Percentiles rank a stretch among this genome's conserved stretches.
Evolutionary conservation across 495 filamentous ascomycete species (phyloP).

Genomic region (Filosporella fistucella): DNA sequence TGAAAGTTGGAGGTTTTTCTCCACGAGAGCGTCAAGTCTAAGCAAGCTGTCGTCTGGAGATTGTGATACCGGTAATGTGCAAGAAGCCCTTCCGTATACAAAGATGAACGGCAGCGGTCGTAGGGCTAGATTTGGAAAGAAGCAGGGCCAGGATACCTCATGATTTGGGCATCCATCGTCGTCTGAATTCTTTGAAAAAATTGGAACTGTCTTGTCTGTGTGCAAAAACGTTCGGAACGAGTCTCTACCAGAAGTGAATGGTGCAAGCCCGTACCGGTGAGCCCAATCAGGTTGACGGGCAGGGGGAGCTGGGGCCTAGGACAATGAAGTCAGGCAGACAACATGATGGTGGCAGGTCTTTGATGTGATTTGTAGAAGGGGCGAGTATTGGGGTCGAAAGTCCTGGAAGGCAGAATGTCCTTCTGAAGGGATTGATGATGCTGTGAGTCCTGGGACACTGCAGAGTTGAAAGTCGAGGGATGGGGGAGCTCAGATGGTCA

Average conservation of each 20-base stretch:
- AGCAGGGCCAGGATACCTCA: constrained; percentile 18
- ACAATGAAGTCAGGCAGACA: constrained; percentile 17
- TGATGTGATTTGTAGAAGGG: background rate
- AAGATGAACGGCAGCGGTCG: constrained; percentile 14
- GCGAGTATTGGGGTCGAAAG: background rate
- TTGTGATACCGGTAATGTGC: constrained; percentile 7
- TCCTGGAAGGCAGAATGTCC: background rate
- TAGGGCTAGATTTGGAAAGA: constrained; percentile 19
- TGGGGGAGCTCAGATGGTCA: constrained; percentile 17
- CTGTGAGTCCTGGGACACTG: constrained; percentile 1
- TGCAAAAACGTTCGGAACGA: background rate
- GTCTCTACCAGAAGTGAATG: constrained; percentile 2
- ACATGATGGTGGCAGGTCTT: constrained; percentile 8
- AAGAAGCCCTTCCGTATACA: constrained; percentile 6
- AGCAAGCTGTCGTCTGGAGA: constrained; percentile 7
- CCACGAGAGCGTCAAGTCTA: constrained; percentile 1
- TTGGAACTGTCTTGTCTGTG: constrained; percentile 6
- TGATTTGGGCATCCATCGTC: constrained; percentile 26
- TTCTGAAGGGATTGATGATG: constrained; percentile 4
- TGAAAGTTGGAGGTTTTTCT: too few relatives aligned
- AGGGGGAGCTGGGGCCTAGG: constrained; percentile 13
- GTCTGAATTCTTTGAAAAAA: constrained; percentile 4
- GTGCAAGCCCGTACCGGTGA: constrained; percentile 7
- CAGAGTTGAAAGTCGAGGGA: constrained; percentile 12
- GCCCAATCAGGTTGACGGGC: constrained; percentile 16